Base-by-base conservation (phyloP, 2,329 filamentous ascomycete genomes). In the Sclerotinia subarctica region DNA sequence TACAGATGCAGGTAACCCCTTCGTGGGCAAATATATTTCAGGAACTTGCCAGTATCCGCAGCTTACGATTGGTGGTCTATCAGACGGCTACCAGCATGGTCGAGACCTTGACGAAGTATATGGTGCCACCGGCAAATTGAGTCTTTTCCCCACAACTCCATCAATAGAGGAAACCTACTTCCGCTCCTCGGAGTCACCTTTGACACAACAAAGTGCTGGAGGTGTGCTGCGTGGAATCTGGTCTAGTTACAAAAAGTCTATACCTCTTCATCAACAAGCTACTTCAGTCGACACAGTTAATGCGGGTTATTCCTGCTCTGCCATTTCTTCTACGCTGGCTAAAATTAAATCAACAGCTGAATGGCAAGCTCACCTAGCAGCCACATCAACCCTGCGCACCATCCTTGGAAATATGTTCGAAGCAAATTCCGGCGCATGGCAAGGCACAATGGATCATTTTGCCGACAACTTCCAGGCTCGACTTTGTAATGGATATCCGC, bases 391-490 rank as follows among this genome's bases (percentile, higher is more conserved):
- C 3, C 69, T 80, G 21, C 78, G 77, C 29, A 72, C 70, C 1
- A 67, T 64, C 3, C 73, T 80, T 7, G 76, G 74, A 0, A 72
- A 71, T 7, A 78, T 78, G 75, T 73, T 79, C 4, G 76, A 76
- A 8, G 78, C 77, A 3, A 71, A 70, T 3, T 70, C 68, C 0
- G 72, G 70, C 46, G 71, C 72, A 10, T 80, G 79, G 79, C 74
- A 75, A 65, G 67, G 53, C 1, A 79, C 76, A 0, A 79, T 79
- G 51, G 79, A 80, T 52, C 78, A 80, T 69, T 79, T 80, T 65
- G 74, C 77, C 0, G 79, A 80, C 67, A 79, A 80, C 42, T 80
- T 80, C 72, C 79, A 80, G 66, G 78, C 72, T 3, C 77, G 79
- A 1, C 73, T 80, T 6, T 80, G 79, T 63, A 80, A 80, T 62